Base-by-base conservation (phyloP, 1,139 yeast genomes). In the Saccharomyces uvarum region DNA sequence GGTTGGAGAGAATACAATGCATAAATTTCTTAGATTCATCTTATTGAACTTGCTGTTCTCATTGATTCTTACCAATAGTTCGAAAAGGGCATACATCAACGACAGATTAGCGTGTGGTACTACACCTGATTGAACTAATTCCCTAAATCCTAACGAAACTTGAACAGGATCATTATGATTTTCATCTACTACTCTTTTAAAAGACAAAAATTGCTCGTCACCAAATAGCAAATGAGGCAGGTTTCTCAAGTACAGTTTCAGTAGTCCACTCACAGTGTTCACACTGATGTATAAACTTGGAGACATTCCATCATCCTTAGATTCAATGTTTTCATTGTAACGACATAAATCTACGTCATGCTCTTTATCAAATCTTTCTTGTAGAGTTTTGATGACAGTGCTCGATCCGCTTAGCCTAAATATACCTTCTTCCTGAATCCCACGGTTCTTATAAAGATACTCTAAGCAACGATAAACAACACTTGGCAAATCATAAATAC, bases 351-450 rank as follows among this genome's bases (percentile, higher is more conserved):
- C 90, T 52, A 88, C 74, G 68, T 91, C 98, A 59, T 79, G 80
- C 14, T 79, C 76, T 27, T 64, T 69, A 64, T 83, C 83, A 70
- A 90, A 93, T 51, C 75, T 76, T 47, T 84, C 88, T 63, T 87
- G 88, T 50, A 93, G 76, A 46, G 77, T 80, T 56, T 88, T 80
- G 27, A 93, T 88, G 50, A 85, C 78, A 0, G 91, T 80, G 53
- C 93, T 88, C 33, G 96, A 87, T 2, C 99, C 99, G 70, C 95
- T 88, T 55, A 91, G 75, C 59, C 99, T 77, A 73, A 93, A 93
- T 1, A 93, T 81, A 2, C 99, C 99, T 67, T 91, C 97, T 69
- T 89, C 96, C 59, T 80, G 81, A 19, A 86, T 75, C 0, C 96
- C 97, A 9, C 87, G 83, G 24, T 84, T 79, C 50, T 76, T 78